phyloP scores from a whole-genome alignment of 805 yeast species.

The Candida ponderosae region DNA sequence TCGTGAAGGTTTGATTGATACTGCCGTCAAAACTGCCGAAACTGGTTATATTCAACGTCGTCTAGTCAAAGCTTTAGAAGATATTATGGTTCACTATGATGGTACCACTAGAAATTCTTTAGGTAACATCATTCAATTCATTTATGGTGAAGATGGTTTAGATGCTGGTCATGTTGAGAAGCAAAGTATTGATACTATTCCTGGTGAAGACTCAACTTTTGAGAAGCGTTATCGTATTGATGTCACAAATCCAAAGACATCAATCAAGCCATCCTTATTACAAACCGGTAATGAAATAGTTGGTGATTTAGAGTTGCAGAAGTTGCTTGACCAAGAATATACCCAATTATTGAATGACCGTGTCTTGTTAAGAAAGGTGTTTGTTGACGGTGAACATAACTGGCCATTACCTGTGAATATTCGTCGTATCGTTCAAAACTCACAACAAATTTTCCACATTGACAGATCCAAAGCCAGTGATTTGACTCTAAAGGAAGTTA shows the following conservation, averaged over 20 bases:
- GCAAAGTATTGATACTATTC: conserved; percentile 91
- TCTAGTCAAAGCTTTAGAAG: conserved; percentile 92
- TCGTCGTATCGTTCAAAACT: conserved; percentile 93
- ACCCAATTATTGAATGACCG: conserved; percentile 74
- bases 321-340: conserved; percentile 76
- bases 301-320: conserved; percentile 83
- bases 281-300: conserved; percentile 88
- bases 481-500: conserved; percentile 75
- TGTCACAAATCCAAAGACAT: conserved; percentile 58
- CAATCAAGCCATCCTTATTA: conserved; percentile 63
- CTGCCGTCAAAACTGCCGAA: conserved; percentile 98
- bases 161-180: conserved; percentile 98
- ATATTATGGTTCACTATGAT: conserved; percentile 96
- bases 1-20: conserved; percentile 98
- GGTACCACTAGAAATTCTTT: conserved; percentile 97
- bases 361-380: conserved; percentile 70
- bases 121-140: conserved; percentile 93
- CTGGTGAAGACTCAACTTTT: conserved; percentile 82
- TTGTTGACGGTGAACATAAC: conserved; percentile 87
- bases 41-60: conserved; percentile 99
- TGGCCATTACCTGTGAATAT: conserved; percentile 98
- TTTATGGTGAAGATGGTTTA: conserved; percentile 98
- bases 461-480: conserved; percentile 90
- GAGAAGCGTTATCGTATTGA: conserved; percentile 83
- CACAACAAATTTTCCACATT: conserved; percentile 93